Conservation (phyloP, 225 moss, liverwort and hornwort genomes). For the Anthoceros angustus region DNA sequence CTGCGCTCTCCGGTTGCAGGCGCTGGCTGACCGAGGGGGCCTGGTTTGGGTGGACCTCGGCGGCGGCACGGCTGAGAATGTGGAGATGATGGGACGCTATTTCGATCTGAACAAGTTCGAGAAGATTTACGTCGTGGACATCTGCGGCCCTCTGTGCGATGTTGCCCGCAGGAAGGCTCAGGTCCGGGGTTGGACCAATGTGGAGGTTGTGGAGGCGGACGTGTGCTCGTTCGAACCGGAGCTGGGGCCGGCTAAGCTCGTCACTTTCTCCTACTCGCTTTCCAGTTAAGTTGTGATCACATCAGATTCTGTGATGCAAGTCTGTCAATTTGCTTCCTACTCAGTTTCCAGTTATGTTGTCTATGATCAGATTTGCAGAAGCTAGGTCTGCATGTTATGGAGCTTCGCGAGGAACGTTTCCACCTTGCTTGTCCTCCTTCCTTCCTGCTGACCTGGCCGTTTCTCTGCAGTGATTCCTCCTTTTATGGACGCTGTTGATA, state of each 20-base stretch:
- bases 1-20: slow-evolving; percentile 47
- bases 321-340: not conserved
- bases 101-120: slow-evolving; percentile 55
- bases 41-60: slow-evolving; percentile 93
- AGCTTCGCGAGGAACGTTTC: too few relatives aligned
- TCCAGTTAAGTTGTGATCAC: slow-evolving; percentile 39
- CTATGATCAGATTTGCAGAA: too few relatives aligned
- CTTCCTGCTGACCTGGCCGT: slow-evolving; percentile 6
- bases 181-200: slow-evolving; percentile 60
- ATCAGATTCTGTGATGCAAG: not conserved
- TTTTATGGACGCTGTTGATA: slow-evolving; percentile 63
- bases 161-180: slow-evolving; percentile 47
- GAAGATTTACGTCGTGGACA: slow-evolving; percentile 76
- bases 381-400: too few relatives aligned
- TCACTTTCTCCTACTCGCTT: slow-evolving; percentile 83
- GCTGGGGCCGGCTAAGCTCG: slow-evolving; percentile 41
- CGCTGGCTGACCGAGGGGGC: slow-evolving; percentile 28
- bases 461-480: slow-evolving; percentile 70
- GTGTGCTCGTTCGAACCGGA: slow-evolving; percentile 64
- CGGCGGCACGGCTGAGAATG: slow-evolving; percentile 89
- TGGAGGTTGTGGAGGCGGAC: slow-evolving; percentile 87
- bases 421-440: not conserved
- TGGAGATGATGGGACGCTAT: slow-evolving; percentile 61
- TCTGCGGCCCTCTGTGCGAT: slow-evolving; percentile 81
- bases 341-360: not conserved